Evolutionary conservation across 768 basidiomycete genomes (phyloP).

Genomic region (Psilocybe cyanescens): DNA sequence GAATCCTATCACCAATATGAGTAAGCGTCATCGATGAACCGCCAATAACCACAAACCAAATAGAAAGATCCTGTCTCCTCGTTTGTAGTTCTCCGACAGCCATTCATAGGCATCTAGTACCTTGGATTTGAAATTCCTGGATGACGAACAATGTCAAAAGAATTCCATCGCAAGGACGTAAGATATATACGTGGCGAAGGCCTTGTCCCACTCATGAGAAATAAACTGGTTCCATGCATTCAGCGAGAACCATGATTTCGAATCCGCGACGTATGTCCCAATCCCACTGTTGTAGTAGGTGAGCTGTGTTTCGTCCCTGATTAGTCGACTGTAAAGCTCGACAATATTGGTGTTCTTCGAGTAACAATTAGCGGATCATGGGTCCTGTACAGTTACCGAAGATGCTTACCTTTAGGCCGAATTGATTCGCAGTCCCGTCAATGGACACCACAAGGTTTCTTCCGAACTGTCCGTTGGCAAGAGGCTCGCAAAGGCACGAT

Average conservation of each 20-base stretch:
- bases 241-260: not conserved
- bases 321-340: not conserved
- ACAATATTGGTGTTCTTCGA: no score
- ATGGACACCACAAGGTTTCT: no score
- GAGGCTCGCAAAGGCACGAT: no score
- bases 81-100: constrained; percentile 42
- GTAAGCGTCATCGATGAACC: no score
- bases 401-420: not conserved
- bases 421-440: not conserved
- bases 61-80: constrained; percentile 29
- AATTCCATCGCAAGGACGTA: constrained; percentile 6
- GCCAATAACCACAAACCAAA: no score
- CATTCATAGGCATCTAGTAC: constrained; percentile 44
- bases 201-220: constrained; percentile 4
- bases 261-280: not conserved
- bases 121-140: constrained; percentile 35
- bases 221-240: not conserved
- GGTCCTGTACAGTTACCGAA: not conserved
- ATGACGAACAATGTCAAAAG: not conserved
- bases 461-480: not conserved
- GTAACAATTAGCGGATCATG: no score
- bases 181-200: not conserved
- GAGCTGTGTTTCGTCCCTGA: not conserved
- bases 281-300: constrained; percentile 6
- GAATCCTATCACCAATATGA: constrained; percentile 35